Evolutionary conservation across 306 rosid genomes (phyloP), one percentile per base, ranked within the genome.

Genomic region (Glycine latifolia): DNA sequence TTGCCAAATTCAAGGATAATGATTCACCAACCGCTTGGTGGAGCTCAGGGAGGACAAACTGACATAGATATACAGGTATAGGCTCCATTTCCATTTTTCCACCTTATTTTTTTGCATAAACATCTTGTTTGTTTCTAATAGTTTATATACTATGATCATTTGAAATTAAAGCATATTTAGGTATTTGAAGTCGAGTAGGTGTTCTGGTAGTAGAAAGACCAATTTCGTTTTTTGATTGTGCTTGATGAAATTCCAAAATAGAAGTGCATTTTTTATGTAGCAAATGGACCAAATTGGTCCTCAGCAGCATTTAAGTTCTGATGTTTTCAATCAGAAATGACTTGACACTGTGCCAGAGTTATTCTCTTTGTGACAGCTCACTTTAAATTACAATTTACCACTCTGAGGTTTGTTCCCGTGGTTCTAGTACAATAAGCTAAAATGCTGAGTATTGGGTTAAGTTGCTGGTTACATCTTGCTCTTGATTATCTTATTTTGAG

Each of bases 1-100:
- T 72, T 81, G 66, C 84, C 84, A 50, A 81, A 81, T 73, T 81
- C 84, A 81, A 70, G 83, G 71, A 79, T 79, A 79, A 79, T 68
- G 69, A 69, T 93, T 87, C 97, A 93, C 86, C 94, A 91, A 82
- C 97, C 97, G 8, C 97, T 90, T 44, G 97, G 97, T 91, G 97
- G 97, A 78, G 97, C 94, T 72, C 97, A 93, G 76, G 97, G 89
- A 60, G 47, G 47, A 43, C 93, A 87, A 86, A 89, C 93, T 58
- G 97, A 93, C 85, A 90, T 93, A 50, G 97, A 93, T 93, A 26
- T 26, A 84, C 97, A 93, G 96, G 97, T 91, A 85, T 7, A 46
- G 13, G 12, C 58, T 11, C 43, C 71, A 7, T 69, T 53, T 78
- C 56, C 44, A 39, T 39, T 4, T 39, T 39, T 39, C 44, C 44